Evolutionary conservation across 345 rosid species (phyloP), one percentile per base, ranked within the genome.

Genomic region (Cochlearia excelsa): DNA sequence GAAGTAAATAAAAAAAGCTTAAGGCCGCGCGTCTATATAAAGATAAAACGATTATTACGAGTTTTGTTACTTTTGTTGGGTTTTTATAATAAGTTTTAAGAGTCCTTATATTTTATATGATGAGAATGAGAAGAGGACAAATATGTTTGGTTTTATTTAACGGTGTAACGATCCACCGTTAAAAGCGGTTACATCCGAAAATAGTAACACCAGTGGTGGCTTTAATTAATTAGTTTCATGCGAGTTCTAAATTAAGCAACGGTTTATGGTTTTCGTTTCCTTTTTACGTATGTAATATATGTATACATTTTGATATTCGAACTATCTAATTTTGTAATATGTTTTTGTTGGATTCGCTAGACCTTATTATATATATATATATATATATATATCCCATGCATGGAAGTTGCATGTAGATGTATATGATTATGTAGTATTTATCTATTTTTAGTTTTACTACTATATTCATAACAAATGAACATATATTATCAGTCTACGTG

Each of bases 111-210:
- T 16, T 65, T 43, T 51, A 59, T 51, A 57, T 43, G 38, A 33
- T 26, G 53, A 58, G 29, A 57, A 57, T 49, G 39, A 35, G 7
- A 31, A 2, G 28, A 33, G 7, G 2, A 60, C 7, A 2, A 27
- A 10, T 7, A 3, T 16, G 23, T 34, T 34, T 52, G 29, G 49
- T 60, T 60, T 53, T 53, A 23, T 26, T 29, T 46, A 53, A n/a
- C 9, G 28, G 61, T 46, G 50, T 46, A 68, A 60, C 50, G 66
- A 60, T 53, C 43, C 9, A 46, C 48, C 66, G 66, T 68, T 59
- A 38, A 38, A 26, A 42, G 30, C 35, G 66, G 49, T 68, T 59
- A 52, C 30, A 46, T 16, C 37, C 30, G 5, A 68, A 60, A 37
- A 60, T 53, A 60, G 66, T 46, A 52, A 10, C 49, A 26, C 49